Evolutionary conservation across 2,329 filamentous ascomycete species (phyloP), one percentile per base, ranked within the genome.

Genomic region (Cladosporium colombiae): DNA sequence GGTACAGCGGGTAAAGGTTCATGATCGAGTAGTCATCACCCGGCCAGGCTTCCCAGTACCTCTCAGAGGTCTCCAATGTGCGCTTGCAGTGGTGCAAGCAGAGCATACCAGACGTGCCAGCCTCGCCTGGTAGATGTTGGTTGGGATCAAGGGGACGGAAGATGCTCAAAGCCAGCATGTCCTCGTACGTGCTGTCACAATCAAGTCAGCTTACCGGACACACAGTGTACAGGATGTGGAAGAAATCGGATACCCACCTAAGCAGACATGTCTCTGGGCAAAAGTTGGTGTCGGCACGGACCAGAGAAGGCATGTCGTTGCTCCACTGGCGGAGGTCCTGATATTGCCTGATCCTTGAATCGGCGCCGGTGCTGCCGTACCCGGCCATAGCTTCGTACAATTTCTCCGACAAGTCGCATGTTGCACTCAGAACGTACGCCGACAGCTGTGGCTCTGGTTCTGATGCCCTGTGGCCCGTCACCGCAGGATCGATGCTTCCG

Each of bases 1-100:
- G 61, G 23, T 63, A 63, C 10, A 63, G 61, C 50, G 61, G 61
- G 61, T 63, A 63, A 6, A 63, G 50, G 50, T 63, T 63, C 61
- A 63, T 56, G 61, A 63, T 63, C 25, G 61, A 63, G 25, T 63
- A 63, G 50, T 63, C 61, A 11, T 63, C 61, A 13, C 21, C 61
- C 23, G 61, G 61, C 61, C 61, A 63, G 1, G 61, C 61, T 16
- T 63, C 61, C 61, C 61, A 63, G n/a, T 55, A 63, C 25, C 61
- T 31, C 35, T 63, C 61, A 1, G 61, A 63, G 25, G 61, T 63
- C 16, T 63, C 61, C 29, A 63, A 56, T 23, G 61, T 63, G 23
- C 61, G 61, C 46, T 63, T 63, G 50, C 61, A 63, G 27, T 63
- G 61, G 18, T 63, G 61, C 55, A 63, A 33, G 29, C 61, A 63